Evolutionary conservation across 768 basidiomycete species (phyloP).

Genomic region (Krasilnikovozyma curviuscula): DNA sequence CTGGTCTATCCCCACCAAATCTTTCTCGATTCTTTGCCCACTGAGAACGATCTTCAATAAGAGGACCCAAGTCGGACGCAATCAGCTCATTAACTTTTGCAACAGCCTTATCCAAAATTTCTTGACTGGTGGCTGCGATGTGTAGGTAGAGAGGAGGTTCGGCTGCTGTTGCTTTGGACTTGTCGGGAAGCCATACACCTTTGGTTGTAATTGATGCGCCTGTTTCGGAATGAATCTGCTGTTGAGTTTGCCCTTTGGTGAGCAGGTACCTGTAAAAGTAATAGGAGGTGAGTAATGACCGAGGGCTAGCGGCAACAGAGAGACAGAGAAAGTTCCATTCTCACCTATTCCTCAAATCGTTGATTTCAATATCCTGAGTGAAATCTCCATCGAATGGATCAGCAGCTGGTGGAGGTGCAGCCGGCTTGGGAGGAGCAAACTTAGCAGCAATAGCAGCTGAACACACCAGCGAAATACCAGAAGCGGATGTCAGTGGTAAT

Average conservation of each 20-base stretch:
- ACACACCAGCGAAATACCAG: no score
- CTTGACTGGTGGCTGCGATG: conserved; percentile 44
- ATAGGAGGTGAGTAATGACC: neutral
- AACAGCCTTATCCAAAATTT: conserved; percentile 27
- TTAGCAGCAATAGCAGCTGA: conserved; percentile 73
- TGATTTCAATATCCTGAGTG: conserved; percentile 84
- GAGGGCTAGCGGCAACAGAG: neutral
- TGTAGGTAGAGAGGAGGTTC: conserved; percentile 90
- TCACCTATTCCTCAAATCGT: conserved; percentile 69
- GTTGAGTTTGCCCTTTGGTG: conserved; percentile 80
- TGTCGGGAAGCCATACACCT: conserved; percentile 90
- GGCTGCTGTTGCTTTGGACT: conserved; percentile 69
- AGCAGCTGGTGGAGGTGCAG: conserved; percentile 8
- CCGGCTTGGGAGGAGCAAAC: conserved; percentile 35
- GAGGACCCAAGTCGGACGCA: conserved; percentile 28
- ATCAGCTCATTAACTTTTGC: conserved; percentile 28
- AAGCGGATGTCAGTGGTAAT: neutral
- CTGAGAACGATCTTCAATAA: conserved; percentile 27
- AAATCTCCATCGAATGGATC: conserved; percentile 50
- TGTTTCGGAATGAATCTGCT: conserved; percentile 78
- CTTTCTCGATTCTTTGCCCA: conserved; percentile 24
- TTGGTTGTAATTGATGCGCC: conserved; percentile 84
- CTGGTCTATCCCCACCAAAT: conserved; percentile 17
- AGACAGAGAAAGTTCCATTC: neutral
- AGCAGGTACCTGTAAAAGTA: conserved; percentile 42